Base-by-base conservation (phyloP, 768 basidiomycete species). In the Cantharellus anzutake region DNA sequence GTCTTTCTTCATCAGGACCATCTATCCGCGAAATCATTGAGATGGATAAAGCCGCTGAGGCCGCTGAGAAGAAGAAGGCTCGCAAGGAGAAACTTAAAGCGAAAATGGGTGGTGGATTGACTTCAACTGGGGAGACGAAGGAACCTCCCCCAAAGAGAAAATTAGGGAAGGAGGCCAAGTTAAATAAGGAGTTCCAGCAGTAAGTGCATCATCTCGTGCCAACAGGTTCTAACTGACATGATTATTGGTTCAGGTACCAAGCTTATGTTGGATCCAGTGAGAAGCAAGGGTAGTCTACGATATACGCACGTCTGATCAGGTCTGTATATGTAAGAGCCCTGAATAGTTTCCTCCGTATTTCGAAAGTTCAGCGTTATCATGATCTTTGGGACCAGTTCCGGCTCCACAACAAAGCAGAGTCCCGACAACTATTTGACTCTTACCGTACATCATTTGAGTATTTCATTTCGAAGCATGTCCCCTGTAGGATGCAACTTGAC, bases 1-100 rank as follows among this genome's bases (percentile, higher is more conserved):
- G 88, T 3, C 78, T 97, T 14, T 74, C 77, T 57, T 84, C 86
- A n/a, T 89, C 88, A 34, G 77, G 80, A 16, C 86, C 88, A 41
- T 90, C 87, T 14, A 86, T 94, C 68, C 79, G 79, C 57, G 85
- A 88, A 38, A 76, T 96, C 61, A 72, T 97, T 42, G 84, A 82
- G 3, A 79, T 85, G 74, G 86, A 91, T 63, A 74, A 79, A 42
- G 83, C 79, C 14, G 79, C 76, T 3, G 79, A 78, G 63, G 77
- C 78, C 60, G 74, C 75, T 11, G 78, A 82, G 59, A 87, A 88
- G 68, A 75, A 82, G 63, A 78, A 75, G 63, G 81, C 84, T 63
- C 75, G 79, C 59, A 91, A 88, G 68, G 84, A 87, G 60, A 86
- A 87, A 70, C 80, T 80, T 65, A 80, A 79, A 65, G 60, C 71